Evolutionary conservation across 192 early-diverging fungal genomes (phyloP).

Genomic region (Linnemannia hyalina): DNA sequence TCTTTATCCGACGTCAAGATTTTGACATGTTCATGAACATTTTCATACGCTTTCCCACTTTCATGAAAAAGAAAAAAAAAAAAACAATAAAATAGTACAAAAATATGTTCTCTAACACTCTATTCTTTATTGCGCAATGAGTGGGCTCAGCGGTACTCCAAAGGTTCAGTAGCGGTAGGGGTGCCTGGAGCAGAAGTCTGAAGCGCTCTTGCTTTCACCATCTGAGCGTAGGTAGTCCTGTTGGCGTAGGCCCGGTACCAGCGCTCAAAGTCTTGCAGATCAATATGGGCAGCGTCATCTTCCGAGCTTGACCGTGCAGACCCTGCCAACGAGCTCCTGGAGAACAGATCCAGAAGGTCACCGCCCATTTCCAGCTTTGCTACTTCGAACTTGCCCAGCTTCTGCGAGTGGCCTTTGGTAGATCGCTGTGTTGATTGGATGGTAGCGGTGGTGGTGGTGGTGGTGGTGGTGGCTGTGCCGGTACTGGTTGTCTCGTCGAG

Average conservation of each 20-base stretch:
- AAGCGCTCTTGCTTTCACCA: not conserved
- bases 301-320: slow-evolving; percentile 19
- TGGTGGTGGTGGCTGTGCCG: not conserved
- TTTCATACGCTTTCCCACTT: not conserved
- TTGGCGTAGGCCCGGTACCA: slow-evolving; percentile 38
- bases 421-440: not conserved
- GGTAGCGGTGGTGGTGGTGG: not conserved
- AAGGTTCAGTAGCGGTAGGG: not conserved
- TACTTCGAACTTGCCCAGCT: not conserved
- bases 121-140: not conserved
- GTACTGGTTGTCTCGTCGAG: not conserved
- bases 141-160: not conserved
- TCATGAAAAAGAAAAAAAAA: not conserved
- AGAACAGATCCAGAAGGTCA: slow-evolving; percentile 34
- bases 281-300: slow-evolving; percentile 10
- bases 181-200: not conserved
- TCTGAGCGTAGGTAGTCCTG: slow-evolving; percentile 21
- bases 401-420: not conserved
- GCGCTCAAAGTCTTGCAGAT: slow-evolving; percentile 44
- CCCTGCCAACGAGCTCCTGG: slow-evolving; percentile 11
- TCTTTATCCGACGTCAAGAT: not conserved
- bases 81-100: not conserved
- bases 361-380: slow-evolving; percentile 48
- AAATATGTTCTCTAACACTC: not conserved
- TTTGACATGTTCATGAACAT: slow-evolving; percentile 4